Evolutionary conservation across 345 rosid species (phyloP).

Genomic region (Gossypium longicalyx): DNA sequence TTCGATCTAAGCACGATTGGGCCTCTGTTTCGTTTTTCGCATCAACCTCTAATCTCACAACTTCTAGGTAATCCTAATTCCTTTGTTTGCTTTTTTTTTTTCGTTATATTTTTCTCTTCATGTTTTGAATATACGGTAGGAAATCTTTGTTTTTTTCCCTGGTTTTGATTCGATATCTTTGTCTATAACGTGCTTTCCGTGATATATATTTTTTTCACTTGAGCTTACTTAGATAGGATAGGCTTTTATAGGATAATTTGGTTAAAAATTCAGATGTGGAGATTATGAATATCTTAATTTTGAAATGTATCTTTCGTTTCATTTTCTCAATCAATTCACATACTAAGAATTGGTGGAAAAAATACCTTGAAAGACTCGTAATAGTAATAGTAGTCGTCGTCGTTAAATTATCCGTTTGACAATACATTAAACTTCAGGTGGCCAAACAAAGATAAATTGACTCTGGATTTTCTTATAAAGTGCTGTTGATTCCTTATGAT

Average conservation of each 20-base stretch:
- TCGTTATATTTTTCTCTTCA: background rate
- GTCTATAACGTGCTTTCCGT: background rate
- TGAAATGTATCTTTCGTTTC: background rate
- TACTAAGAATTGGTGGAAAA: background rate
- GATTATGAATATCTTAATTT: background rate
- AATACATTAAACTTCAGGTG: background rate
- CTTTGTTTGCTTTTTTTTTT: background rate
- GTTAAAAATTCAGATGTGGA: background rate
- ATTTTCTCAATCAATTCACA: background rate
- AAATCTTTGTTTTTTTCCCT: background rate
- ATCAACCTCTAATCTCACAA: slow-evolving; percentile 65
- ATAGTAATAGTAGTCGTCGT: too few species aligned
- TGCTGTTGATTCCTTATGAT: background rate
- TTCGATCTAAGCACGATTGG: slow-evolving; percentile 95
- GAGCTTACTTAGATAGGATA: background rate
- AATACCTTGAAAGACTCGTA: background rate
- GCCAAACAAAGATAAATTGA: background rate
- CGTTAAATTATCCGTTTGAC: background rate
- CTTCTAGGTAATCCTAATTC: slow-evolving; percentile 53
- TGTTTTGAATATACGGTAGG: background rate
- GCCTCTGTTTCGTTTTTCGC: slow-evolving; percentile 90
- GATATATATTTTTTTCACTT: background rate
- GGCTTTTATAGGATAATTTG: background rate
- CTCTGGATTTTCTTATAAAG: background rate
- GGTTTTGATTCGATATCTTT: background rate